Evolutionary conservation across 345 rosid genomes (phyloP), one percentile per base, ranked within the genome.

Genomic region (Durio zibethinus): DNA sequence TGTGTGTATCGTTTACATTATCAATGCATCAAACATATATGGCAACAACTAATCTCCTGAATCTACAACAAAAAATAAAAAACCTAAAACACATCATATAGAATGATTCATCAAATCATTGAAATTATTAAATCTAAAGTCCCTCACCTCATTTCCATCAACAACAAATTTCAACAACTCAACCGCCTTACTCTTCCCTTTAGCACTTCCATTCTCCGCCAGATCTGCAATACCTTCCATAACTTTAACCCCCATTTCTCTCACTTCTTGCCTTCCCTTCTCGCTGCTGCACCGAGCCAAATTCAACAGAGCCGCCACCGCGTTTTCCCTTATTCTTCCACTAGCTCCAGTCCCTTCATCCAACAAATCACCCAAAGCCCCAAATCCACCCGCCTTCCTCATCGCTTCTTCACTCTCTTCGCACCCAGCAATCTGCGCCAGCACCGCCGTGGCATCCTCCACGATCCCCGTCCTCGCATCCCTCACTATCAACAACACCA

Each of bases 371-470:
- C 84, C 89, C 76, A 95, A 68, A 52, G 92, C 88, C 40, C 65
- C 75, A 1, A 87, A 79, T 56, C 97, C 98, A 0, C 88, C 88
- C 3, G 84, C 85, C 61, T 74, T 90, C 54, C 85, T 76, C 69
- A 93, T 89, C 36, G 87, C 99, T 12, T 83, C 92, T 61, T 83
- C 92, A 60, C 93, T 87, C 83, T 90, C 99, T 75, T 88, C 97
- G 71, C 97, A 90, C n/a, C 99, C 97, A 15, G 93, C 98, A 2
- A 95, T 81, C 82, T 95, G 99, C 31, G 97, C 96, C 66, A 92
- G 79, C 78, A 95, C 99, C 33, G 98, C 99, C 73, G 90, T 89
- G 15, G 99, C 91, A 77, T 95, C 99, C 83, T 95, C 99, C 72
- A 95, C 91, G 35, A 95, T 84, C 70, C 99, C 99, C 20, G 79